Evolutionary conservation across 306 rosid species (phyloP).

Genomic region (Lathyrus sativus): DNA sequence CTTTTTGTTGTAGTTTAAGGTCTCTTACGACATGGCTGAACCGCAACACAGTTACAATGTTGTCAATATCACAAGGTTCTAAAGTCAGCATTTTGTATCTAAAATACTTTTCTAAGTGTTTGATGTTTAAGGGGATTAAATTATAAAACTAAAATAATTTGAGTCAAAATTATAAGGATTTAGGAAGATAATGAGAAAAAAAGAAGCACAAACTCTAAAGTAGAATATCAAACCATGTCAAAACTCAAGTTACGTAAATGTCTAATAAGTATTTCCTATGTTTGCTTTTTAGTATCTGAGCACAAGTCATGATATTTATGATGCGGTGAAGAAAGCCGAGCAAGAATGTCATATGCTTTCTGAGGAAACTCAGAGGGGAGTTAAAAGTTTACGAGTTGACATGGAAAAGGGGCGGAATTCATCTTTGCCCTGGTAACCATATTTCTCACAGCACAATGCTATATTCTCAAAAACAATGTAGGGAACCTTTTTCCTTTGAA

Average conservation of each 20-base stretch:
- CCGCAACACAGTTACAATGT: background rate
- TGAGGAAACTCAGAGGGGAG: conserved; percentile 68
- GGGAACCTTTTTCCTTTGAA: conserved; percentile 28
- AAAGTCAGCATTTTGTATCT: background rate
- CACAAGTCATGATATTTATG: conserved; percentile 68
- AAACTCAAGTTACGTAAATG: background rate
- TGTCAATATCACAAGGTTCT: background rate
- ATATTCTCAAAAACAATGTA: conserved; percentile 18
- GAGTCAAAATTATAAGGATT: background rate
- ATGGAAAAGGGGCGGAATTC: conserved; percentile 97
- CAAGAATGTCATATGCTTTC: conserved; percentile 61
- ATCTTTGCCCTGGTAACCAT: conserved; percentile 67
- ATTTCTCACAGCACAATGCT: conserved; percentile 2
- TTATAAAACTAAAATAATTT: background rate
- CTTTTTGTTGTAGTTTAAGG: background rate
- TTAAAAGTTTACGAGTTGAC: conserved; percentile 68
- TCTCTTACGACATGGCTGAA: background rate
- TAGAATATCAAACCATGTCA: conserved; percentile 1
- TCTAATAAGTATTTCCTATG: conserved; percentile 26
- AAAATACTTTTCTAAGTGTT: background rate
- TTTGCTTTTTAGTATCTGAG: conserved; percentile 65
- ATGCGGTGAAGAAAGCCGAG: conserved; percentile 82
- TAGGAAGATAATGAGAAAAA: background rate
- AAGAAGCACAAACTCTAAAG: background rate
- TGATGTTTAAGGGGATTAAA: background rate